These are phyloP conservation scores for Parathielavia hyrcaniae DNA, from an alignment of 495 filamentous ascomycete genomes.

Conservation along the genomic window DNA sequence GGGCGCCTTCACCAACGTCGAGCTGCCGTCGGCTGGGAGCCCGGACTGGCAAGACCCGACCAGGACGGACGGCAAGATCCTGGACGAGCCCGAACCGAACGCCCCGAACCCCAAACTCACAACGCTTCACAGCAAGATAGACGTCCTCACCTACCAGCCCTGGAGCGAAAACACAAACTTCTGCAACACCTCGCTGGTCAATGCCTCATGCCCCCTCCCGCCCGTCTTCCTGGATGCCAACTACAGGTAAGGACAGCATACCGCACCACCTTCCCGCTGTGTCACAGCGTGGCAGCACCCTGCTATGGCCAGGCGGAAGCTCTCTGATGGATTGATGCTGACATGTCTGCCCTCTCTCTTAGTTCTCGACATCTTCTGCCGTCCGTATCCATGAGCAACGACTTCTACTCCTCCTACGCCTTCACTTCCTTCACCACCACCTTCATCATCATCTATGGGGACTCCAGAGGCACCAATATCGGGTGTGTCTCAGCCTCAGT, in stretches of 20 bases:
- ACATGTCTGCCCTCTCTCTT: conserved; percentile 13
- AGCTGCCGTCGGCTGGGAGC: conserved; percentile 49
- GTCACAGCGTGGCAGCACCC: not conserved
- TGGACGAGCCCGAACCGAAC: conserved; percentile 48
- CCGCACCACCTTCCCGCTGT: not conserved
- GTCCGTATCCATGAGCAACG: conserved; percentile 63
- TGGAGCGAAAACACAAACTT: conserved; percentile 53
- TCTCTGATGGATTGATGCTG: not conserved
- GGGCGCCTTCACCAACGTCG: conserved; percentile 45
- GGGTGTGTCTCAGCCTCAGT: conserved; percentile 75
- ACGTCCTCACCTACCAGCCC: conserved; percentile 68
- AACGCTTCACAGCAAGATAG: conserved; percentile 61
- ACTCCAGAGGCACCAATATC: conserved; percentile 52
- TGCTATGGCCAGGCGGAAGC: too few species aligned
- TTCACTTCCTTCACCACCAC: conserved; percentile 73
- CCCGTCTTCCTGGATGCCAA: conserved; percentile 56
- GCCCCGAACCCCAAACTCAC: conserved; percentile 52
- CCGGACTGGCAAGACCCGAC: conserved; percentile 52
- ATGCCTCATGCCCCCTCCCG: conserved; percentile 65
- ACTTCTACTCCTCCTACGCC: conserved; percentile 73
- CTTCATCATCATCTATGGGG: conserved; percentile 67
- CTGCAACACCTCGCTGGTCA: conserved; percentile 53
- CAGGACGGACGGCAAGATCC: conserved; percentile 69
- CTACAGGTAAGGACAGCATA: conserved; percentile 46
- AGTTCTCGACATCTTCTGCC: conserved; percentile 42